Evolutionary conservation across 2,329 filamentous ascomycete genomes (phyloP).

Genomic region (Aspergillus tamarii): DNA sequence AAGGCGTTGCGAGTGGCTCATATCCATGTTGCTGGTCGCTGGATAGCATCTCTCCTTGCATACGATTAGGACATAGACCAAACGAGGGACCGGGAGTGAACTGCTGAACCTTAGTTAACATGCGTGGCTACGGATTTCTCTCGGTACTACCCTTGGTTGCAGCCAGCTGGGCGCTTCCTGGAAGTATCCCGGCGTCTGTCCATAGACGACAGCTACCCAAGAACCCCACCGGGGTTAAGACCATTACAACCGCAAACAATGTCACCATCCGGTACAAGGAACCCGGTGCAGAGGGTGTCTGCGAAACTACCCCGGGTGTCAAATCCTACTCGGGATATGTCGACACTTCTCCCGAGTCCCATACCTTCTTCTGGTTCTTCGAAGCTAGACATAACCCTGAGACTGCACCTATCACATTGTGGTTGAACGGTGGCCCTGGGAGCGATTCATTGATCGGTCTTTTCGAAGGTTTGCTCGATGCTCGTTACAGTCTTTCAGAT

Average conservation of each 20-base stretch:
- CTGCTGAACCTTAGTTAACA: constrained; percentile 11
- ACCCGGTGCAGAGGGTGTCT: constrained; percentile 54
- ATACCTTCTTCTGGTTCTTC: constrained; percentile 61
- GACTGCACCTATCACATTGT: constrained; percentile 46
- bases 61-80: background rate
- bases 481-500: background rate
- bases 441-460: constrained; percentile 47
- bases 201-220: constrained; percentile 39
- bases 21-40: background rate
- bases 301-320: constrained; percentile 59
- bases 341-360: constrained; percentile 54
- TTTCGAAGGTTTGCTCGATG: constrained; percentile 39
- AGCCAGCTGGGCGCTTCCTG: constrained; percentile 13
- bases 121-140: constrained; percentile 27
- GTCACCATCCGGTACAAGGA: constrained; percentile 63
- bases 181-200: constrained; percentile 15
- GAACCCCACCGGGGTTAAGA: constrained; percentile 42
- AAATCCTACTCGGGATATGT: constrained; percentile 62
- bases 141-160: constrained; percentile 26
- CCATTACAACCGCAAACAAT: constrained; percentile 45
- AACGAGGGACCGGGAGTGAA: background rate
- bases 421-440: constrained; percentile 48
- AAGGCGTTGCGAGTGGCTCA: background rate
- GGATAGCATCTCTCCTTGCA: background rate
- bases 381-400: constrained; percentile 56